Evolutionary conservation across 208 protist genomes (phyloP).

Genomic region (Leptomonas pyrrhocoris): DNA sequence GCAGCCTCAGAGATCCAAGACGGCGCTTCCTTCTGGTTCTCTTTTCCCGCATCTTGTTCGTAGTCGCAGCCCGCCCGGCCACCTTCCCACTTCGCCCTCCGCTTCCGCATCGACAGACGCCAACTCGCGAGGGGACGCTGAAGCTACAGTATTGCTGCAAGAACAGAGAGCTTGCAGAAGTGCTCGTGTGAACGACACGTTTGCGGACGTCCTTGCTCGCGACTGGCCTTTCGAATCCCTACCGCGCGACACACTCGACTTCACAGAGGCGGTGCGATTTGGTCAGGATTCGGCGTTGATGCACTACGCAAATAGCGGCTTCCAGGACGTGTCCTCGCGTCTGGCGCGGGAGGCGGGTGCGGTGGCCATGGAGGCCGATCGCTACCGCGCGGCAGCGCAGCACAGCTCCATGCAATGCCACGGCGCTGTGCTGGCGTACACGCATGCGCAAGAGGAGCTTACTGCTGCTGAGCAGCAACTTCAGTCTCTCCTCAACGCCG

Average conservation of each 20-base stretch:
- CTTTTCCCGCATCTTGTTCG: constrained; percentile 17
- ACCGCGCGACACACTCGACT: not conserved
- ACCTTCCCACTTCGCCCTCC: not conserved
- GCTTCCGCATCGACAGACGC: not conserved
- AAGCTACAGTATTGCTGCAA: not conserved
- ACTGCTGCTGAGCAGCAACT: not conserved
- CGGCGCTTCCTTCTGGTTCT: not conserved
- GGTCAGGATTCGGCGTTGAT: constrained; percentile 12
- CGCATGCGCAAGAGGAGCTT: constrained; percentile 4
- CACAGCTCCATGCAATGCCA: not conserved
- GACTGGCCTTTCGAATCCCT: constrained; percentile 12
- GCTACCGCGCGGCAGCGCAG: constrained; percentile 11
- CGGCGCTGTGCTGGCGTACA: not conserved
- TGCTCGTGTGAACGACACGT: not conserved
- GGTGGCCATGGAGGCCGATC: constrained; percentile 8
- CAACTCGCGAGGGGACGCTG: not conserved
- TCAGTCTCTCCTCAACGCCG: not conserved
- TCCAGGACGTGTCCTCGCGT: constrained; percentile 2
- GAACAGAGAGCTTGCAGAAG: not conserved
- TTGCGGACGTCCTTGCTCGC: constrained; percentile 4
- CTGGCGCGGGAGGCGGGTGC: constrained; percentile 4
- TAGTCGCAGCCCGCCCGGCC: constrained; percentile 10
- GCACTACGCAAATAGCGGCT: constrained; percentile 17
- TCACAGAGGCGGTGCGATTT: constrained; percentile 6
- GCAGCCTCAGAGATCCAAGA: not conserved